These are phyloP conservation scores for Fusarium newnesense DNA, from an alignment of 2,329 filamentous ascomycete genomes.

Conservation along the genomic window DNA sequence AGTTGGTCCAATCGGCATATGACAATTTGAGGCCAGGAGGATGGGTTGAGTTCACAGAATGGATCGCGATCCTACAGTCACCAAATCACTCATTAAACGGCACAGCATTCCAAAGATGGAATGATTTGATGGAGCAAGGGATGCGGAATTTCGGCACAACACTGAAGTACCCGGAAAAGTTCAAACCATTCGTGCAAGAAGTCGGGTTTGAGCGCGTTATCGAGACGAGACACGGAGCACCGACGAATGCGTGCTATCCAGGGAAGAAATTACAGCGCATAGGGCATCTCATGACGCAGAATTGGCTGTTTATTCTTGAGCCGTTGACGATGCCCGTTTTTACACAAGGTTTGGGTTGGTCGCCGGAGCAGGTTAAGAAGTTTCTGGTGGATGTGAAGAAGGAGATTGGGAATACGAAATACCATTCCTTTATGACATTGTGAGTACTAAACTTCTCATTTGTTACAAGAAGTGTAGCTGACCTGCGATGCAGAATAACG, in stretches of 20 bases:
- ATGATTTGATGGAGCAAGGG: conserved; percentile 36
- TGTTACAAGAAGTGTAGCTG: background rate
- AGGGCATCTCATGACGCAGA: conserved; percentile 38
- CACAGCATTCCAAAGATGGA: conserved; percentile 36
- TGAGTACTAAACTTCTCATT: conserved; percentile 8
- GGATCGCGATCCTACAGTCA: conserved; percentile 38
- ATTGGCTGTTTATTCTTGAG: conserved; percentile 38
- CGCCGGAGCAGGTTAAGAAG: conserved; percentile 26
- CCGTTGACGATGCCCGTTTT: conserved; percentile 37
- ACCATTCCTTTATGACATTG: conserved; percentile 42
- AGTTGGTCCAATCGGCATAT: conserved; percentile 25
- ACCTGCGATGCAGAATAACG: conserved; percentile 21
- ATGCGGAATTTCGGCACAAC: conserved; percentile 30
- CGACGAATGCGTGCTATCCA: conserved; percentile 41
- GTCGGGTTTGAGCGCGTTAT: conserved; percentile 33
- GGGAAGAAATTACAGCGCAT: conserved; percentile 39
- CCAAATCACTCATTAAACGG: conserved; percentile 37
- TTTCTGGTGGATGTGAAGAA: conserved; percentile 33
- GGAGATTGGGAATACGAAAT: conserved; percentile 36
- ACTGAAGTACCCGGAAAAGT: conserved; percentile 22
- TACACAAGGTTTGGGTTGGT: conserved; percentile 36
- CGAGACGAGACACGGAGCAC: conserved; percentile 37
- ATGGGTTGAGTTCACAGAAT: conserved; percentile 41
- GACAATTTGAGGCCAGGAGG: conserved; percentile 38
- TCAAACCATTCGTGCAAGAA: conserved; percentile 30